Evolutionary conservation across 345 rosid genomes (phyloP).

Genomic region (Eucalyptus regnans): DNA sequence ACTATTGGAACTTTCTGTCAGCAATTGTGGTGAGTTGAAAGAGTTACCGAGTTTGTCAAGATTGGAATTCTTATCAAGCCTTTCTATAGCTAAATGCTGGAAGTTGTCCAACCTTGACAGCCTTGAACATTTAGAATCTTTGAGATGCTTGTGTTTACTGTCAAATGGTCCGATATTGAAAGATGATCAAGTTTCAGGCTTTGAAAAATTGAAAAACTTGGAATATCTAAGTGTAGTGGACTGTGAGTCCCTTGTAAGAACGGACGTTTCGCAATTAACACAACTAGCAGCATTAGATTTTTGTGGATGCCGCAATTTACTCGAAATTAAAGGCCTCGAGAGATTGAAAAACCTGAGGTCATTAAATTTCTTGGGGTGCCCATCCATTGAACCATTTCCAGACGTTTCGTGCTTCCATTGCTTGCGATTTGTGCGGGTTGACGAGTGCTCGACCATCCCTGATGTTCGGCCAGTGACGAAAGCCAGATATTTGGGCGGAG

Average conservation of each 20-base stretch:
- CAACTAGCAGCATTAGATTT: fast-evolving
- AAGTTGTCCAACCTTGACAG: too few relatives aligned
- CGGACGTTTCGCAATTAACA: too few relatives aligned
- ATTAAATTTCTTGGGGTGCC: background rate
- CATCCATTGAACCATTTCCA: background rate
- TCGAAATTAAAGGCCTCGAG: too few relatives aligned
- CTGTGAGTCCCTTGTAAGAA: too few relatives aligned
- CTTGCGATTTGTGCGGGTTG: fast-evolving
- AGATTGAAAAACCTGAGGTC: fast-evolving
- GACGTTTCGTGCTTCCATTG: background rate
- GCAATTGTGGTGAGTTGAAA: background rate
- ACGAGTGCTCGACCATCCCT: background rate
- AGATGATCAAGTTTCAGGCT: too few relatives aligned
- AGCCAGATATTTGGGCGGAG: background rate
- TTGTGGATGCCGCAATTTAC: too few relatives aligned
- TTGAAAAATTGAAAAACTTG: too few relatives aligned
- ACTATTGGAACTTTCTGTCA: too few relatives aligned
- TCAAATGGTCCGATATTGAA: too few relatives aligned
- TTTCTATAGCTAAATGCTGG: fast-evolving
- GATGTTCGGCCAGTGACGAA: background rate
- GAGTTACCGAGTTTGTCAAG: background rate
- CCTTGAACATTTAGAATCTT: background rate
- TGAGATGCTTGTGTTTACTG: fast-evolving
- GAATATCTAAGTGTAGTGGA: fast-evolving
- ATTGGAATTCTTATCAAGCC: background rate